A percentile compares a stretch with the other conserved stretches of the same genome.
These are phyloP conservation scores for Citrullus amarus DNA, from an alignment of 306 rosid genomes.

Conservation along the genomic window DNA sequence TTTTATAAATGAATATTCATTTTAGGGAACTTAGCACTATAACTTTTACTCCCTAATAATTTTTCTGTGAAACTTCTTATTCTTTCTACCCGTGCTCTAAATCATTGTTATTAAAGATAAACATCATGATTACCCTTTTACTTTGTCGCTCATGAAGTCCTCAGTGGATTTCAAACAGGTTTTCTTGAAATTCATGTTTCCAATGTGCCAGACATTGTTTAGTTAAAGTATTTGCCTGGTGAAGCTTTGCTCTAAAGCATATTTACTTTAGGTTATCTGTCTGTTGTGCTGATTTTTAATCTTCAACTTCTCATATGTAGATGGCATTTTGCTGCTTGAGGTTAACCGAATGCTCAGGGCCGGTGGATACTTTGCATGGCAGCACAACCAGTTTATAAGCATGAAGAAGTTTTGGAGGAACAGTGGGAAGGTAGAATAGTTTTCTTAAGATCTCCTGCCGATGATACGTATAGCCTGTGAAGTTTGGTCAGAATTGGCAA, in stretches of 20 bases:
- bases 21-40: neutral
- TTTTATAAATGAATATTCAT: neutral
- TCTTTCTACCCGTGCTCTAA: neutral
- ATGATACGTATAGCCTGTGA: neutral
- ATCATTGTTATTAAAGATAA: neutral
- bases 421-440: constrained; percentile 69
- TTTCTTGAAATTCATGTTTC: neutral
- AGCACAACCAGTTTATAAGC: constrained; percentile 78
- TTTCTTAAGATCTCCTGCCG: neutral
- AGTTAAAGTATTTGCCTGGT: neutral
- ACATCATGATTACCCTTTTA: neutral
- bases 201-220: neutral
- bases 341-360: constrained; percentile 75
- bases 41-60: neutral
- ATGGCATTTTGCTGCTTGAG: constrained; percentile 87
- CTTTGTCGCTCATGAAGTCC: neutral
- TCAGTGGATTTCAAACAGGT: neutral
- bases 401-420: constrained; percentile 49
- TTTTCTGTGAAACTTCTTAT: neutral
- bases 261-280: neutral
- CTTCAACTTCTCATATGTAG: constrained; percentile 32
- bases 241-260: neutral
- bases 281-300: neutral
- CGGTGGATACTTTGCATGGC: constrained; percentile 88
- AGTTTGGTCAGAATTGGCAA: neutral